Conservation (phyloP, 495 filamentous ascomycete genomes). For the Podospora didyma region DNA sequence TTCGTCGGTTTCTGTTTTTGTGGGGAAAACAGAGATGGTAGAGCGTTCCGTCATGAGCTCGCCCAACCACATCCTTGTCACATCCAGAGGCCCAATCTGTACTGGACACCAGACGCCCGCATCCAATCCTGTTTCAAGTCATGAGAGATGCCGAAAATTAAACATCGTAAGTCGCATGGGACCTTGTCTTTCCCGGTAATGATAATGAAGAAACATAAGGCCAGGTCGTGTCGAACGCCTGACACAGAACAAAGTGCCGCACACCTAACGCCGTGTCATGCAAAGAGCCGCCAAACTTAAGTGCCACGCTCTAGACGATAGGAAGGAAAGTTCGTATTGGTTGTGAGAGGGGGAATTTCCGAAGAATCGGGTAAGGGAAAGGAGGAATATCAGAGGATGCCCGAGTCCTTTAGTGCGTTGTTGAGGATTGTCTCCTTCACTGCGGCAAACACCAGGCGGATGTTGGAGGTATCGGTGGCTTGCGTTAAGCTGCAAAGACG, state of each 20-base stretch:
- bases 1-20: too few species aligned
- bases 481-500: slow-evolving; percentile 72
- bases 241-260: slow-evolving; percentile 7
- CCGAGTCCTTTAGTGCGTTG: slow-evolving; percentile 96
- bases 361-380: not conserved
- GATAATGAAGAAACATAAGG: not conserved
- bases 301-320: slow-evolving; percentile 18
- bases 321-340: slow-evolving; percentile 12
- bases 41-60: too few species aligned
- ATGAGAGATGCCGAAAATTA: not conserved
- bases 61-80: too few species aligned
- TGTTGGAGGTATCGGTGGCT: slow-evolving; percentile 97
- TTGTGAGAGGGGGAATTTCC: not conserved
- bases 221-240: slow-evolving; percentile 16
- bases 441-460: slow-evolving; percentile 93
- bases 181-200: not conserved
- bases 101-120: not conserved
- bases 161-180: not conserved
- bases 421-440: slow-evolving; percentile 99
- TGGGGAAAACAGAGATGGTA: too few species aligned
- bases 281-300: slow-evolving; percentile 14
- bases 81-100: not conserved
- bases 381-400: slow-evolving; percentile 72
- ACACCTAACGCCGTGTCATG: slow-evolving; percentile 27
- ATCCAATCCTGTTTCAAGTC: not conserved